Evolutionary conservation across 2,329 filamentous ascomycete species (phyloP), one percentile per base, ranked within the genome.

Genomic region (Ophiocordyceps camponoti-rufipedis): DNA sequence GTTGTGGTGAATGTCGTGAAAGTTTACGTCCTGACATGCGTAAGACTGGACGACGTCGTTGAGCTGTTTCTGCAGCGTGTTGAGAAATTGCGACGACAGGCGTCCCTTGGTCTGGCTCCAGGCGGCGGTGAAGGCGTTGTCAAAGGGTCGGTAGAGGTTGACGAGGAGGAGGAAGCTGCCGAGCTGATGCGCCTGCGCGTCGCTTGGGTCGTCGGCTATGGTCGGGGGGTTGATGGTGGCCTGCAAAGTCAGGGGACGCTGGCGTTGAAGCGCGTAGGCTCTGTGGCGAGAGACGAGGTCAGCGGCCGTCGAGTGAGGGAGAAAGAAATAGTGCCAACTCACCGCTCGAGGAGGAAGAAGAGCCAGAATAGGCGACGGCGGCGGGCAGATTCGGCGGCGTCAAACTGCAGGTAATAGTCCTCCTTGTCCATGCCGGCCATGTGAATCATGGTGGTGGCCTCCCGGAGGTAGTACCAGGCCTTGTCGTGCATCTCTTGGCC

Each of bases 381-480:
- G 49, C 79, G 71, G 19, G 78, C 72, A 1, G 74, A 70, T 47
- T 85, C 81, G 16, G 74, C 60, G 5, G 64, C 61, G 50, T 76
- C 74, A 52, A 73, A 72, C 45, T 74, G 69, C 41, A 69, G 52
- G 55, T 85, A 86, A 9, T 70, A 65, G 19, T 76, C 72, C 53
- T 81, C 78, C 57, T 75, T 75, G 54, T 72, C 68, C 72, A 81
- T 73, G 45, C 69, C 69, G 28, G 67, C 60, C 53, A 80, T 72
- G 53, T 77, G 70, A 28, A 73, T 69, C 59, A 89, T 68, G 6
- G 83, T 87, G 2, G 78, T 80, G 6, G 82, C 81, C 60, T 91
- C 84, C 28, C 83, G 77, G 10, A 89, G 66, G 57, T 85, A 78
- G 56, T 79, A 87, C 83, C 84, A 89, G 1, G 82, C 83, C 58